Percentiles rank a stretch among this genome's conserved stretches.
phyloP scores from a whole-genome alignment of 2,329 filamentous ascomycete species.

The Cercospora sp. region DNA sequence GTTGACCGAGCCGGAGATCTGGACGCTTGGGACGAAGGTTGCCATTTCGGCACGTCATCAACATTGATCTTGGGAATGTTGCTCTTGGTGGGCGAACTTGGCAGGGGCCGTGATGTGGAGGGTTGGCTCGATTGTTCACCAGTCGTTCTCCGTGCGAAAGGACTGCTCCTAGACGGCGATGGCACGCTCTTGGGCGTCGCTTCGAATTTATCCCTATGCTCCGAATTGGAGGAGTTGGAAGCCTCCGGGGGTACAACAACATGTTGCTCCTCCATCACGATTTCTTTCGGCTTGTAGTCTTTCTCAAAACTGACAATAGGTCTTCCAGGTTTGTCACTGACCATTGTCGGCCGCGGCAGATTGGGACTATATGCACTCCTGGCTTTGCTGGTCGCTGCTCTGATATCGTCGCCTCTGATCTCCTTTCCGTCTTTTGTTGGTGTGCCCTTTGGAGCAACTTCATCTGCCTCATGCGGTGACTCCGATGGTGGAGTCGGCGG shows the following conservation, averaged over 20 bases:
- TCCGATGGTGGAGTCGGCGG: constrained; percentile 39
- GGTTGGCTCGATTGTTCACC: not conserved
- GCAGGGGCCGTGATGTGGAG: constrained; percentile 5
- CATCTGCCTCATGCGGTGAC: constrained; percentile 42
- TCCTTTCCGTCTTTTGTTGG: constrained; percentile 55
- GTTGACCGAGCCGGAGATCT: constrained; percentile 6
- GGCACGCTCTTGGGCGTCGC: constrained; percentile 4
- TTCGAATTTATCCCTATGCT: constrained; percentile 11
- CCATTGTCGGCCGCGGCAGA: constrained; percentile 82
- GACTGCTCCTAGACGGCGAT: constrained; percentile 5
- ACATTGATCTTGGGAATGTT: constrained; percentile 22
- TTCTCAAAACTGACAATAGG: constrained; percentile 97
- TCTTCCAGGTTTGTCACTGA: constrained; percentile 85
- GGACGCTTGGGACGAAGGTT: constrained; percentile 14
- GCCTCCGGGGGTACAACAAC: constrained; percentile 25
- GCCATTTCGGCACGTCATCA: constrained; percentile 22
- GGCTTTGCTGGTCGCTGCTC: constrained; percentile 85
- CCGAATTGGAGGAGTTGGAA: not conserved
- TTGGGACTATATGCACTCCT: constrained; percentile 83
- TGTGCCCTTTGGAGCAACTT: constrained; percentile 38
- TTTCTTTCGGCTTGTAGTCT: constrained; percentile 73
- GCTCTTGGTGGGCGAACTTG: constrained; percentile 16
- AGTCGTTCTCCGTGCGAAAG: not conserved
- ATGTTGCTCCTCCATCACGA: constrained; percentile 64
- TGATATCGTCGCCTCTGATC: constrained; percentile 70